These are phyloP conservation scores for Euphorbia tirucalli DNA, from an alignment of 345 rosid genomes.

Conservation along the genomic window DNA sequence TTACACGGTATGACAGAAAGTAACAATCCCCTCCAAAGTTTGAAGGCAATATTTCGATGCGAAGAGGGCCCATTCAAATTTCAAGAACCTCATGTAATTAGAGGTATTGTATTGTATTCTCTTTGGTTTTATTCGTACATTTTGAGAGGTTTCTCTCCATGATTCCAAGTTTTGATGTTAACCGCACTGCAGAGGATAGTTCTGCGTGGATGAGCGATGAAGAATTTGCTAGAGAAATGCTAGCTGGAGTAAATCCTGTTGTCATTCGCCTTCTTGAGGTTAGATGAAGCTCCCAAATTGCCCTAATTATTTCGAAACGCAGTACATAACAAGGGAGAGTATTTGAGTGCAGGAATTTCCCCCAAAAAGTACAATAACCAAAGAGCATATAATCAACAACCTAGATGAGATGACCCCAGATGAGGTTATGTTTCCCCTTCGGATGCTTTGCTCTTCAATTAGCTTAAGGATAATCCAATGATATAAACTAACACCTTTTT, in stretches of 20 bases:
- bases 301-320: neutral
- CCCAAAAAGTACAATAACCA: slow-evolving; percentile 51
- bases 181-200: slow-evolving; percentile 41
- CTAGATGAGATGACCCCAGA: slow-evolving; percentile 50
- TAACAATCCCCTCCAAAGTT: slow-evolving; percentile 48
- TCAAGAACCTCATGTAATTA: slow-evolving; percentile 71
- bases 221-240: slow-evolving; percentile 83
- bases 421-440: slow-evolving; percentile 39
- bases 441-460: neutral
- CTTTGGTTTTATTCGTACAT: neutral
- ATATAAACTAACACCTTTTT: neutral
- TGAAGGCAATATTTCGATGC: slow-evolving; percentile 53
- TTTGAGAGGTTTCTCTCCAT: neutral
- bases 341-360: slow-evolving; percentile 58
- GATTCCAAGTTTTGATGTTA: neutral
- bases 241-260: slow-evolving; percentile 70
- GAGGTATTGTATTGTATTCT: slow-evolving; percentile 47
- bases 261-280: slow-evolving; percentile 59
- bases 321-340: neutral
- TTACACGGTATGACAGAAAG: slow-evolving; percentile 33
- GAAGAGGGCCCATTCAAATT: slow-evolving; percentile 51
- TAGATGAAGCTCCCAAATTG: neutral
- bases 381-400: slow-evolving; percentile 45
- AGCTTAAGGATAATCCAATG: neutral
- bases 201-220: slow-evolving; percentile 75